phyloP scores from a whole-genome alignment of 2,329 filamentous ascomycete species.

The Metarhizium album region DNA sequence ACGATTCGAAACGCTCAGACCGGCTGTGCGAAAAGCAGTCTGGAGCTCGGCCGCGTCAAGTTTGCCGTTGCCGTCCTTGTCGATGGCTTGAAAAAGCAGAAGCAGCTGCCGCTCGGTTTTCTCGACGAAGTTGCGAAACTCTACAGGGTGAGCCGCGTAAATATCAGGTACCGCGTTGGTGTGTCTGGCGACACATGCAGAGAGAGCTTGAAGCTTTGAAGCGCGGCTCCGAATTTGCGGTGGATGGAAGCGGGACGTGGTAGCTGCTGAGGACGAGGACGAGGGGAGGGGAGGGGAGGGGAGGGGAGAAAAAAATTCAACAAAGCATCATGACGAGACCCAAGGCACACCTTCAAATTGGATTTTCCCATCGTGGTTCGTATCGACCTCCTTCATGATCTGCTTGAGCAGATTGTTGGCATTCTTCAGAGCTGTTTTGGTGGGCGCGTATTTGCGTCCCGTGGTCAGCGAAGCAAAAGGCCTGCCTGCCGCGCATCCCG shows the following conservation, averaged over 20 bases:
- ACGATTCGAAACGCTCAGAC: constrained; percentile 64
- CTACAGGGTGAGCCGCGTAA: constrained; percentile 30
- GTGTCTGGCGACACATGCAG: no score
- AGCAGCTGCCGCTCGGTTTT: constrained; percentile 77
- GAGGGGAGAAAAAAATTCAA: neutral
- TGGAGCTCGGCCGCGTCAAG: constrained; percentile 80
- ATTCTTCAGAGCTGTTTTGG: constrained; percentile 64
- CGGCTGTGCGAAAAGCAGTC: constrained; percentile 65
- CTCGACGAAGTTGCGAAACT: constrained; percentile 83
- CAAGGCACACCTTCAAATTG: constrained; percentile 69
- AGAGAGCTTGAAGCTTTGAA: neutral
- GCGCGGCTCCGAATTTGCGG: neutral
- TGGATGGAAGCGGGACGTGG: neutral
- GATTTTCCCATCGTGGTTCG: constrained; percentile 78
- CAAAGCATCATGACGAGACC: neutral
- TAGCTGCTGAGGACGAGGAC: neutral
- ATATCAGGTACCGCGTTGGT: neutral
- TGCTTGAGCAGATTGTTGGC: constrained; percentile 75
- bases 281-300: neutral
- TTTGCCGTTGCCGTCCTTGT: constrained; percentile 73
- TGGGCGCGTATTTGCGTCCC: constrained; percentile 6
- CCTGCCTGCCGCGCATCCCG: neutral
- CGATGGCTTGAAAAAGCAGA: constrained; percentile 75
- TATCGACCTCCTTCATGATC: constrained; percentile 75
- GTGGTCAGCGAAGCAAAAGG: constrained; percentile 2